Conservation (phyloP, 768 basidiomycete species). For the Floccularia luteovirens region DNA sequence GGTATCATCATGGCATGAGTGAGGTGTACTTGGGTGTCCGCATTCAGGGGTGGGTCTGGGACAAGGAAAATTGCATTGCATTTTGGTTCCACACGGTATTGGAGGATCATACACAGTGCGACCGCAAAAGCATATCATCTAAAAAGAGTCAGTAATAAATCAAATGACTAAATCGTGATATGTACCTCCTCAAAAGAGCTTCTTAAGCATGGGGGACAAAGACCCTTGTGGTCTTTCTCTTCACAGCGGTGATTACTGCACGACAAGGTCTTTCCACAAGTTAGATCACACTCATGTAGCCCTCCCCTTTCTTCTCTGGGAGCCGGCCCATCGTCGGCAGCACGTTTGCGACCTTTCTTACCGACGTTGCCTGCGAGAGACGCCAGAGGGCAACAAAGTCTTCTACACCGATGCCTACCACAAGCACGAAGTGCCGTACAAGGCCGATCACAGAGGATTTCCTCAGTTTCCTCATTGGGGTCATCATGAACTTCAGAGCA, state of each 20-base stretch:
- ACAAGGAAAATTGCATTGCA: constrained; percentile 80
- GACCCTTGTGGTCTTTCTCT: constrained; percentile 72
- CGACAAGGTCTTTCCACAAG: constrained; percentile 63
- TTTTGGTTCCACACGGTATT: constrained; percentile 76
- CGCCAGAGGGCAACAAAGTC: constrained; percentile 87
- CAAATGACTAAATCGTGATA: constrained; percentile 2
- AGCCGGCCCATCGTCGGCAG: constrained; percentile 14
- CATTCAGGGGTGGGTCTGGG: constrained; percentile 59
- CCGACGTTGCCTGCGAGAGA: constrained; percentile 35
- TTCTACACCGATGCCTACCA: constrained; percentile 78
- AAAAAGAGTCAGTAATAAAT: constrained; percentile 5
- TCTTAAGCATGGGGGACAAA: constrained; percentile 77
- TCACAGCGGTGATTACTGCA: constrained; percentile 82
- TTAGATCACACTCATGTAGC: constrained; percentile 78
- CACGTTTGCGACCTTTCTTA: constrained; percentile 52
- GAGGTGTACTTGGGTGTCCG: constrained; percentile 73
- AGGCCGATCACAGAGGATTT: constrained; percentile 73
- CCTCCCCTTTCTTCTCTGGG: constrained; percentile 57
- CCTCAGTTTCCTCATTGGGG: constrained; percentile 27
- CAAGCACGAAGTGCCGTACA: constrained; percentile 78
- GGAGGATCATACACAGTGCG: constrained; percentile 86
- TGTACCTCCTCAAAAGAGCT: constrained; percentile 89
- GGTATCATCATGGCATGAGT: constrained; percentile 76
- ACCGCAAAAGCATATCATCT: constrained; percentile 79
- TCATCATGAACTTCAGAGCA: constrained; percentile 44